Percentiles rank a stretch among this genome's conserved stretches.
phyloP scores from a whole-genome alignment of 108 stramenopile species.

The Nannochloropsis gaditana region DNA sequence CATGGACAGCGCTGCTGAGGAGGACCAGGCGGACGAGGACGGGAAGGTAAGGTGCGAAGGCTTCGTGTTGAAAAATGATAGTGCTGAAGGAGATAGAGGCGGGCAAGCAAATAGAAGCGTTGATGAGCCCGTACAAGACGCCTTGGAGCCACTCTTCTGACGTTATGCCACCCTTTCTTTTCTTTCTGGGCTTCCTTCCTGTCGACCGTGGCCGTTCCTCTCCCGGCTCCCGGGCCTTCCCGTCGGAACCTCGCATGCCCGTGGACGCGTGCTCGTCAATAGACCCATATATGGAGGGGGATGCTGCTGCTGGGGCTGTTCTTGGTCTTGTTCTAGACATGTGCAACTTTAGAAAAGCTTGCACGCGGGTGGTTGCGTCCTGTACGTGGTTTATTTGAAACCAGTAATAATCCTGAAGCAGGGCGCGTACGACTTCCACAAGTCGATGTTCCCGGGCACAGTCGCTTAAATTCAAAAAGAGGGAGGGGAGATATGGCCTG shows the following conservation, averaged over 20 bases:
- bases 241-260: neutral
- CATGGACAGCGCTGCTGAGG: conserved; percentile 78
- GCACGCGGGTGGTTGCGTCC: neutral
- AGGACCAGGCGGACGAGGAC: conserved; percentile 57
- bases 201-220: neutral
- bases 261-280: neutral
- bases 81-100: conserved; percentile 47
- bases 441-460: too few relatives aligned
- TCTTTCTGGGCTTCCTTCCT: neutral
- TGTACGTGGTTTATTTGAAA: too few relatives aligned
- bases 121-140: conserved; percentile 36
- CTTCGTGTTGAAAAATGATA: conserved; percentile 49
- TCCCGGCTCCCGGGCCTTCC: neutral
- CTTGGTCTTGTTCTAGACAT: neutral
- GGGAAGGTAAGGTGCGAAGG: conserved; percentile 39
- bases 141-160: conserved; percentile 23
- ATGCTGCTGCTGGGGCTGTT: neutral
- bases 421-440: too few relatives aligned
- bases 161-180: neutral
- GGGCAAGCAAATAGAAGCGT: conserved; percentile 45
- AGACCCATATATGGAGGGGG: neutral
- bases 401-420: too few relatives aligned
- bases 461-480: too few relatives aligned
- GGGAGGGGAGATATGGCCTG: too few relatives aligned
- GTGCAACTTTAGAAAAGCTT: neutral